Conservation (phyloP, 2,329 filamentous ascomycete species). For the Coniochaeta hoffmannii region DNA sequence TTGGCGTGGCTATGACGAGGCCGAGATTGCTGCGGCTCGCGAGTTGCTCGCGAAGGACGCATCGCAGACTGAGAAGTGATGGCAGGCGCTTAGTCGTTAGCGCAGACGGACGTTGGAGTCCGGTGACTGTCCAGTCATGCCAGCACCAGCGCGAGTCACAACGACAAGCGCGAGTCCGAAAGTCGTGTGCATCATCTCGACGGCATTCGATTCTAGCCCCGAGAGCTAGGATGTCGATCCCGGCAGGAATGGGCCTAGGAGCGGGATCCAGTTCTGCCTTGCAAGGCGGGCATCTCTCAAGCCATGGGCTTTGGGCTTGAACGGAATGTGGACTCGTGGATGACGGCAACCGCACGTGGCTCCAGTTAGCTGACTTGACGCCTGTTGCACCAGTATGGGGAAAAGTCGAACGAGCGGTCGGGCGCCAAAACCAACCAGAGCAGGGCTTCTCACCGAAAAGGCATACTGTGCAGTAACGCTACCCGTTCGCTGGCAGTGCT, state of each 20-base stretch:
- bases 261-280: constrained; percentile 19
- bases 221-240: not conserved
- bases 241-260: not conserved
- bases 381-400: constrained; percentile 11
- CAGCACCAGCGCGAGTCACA: constrained; percentile 12
- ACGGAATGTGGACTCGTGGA: constrained; percentile 17
- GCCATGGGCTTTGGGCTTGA: not conserved
- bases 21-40: constrained; percentile 64
- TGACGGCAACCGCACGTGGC: constrained; percentile 26
- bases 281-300: not conserved
- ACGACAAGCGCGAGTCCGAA: constrained; percentile 4
- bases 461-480: not conserved
- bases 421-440: not conserved
- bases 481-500: not conserved
- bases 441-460: not conserved
- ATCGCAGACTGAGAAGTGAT: constrained; percentile 35
- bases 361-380: constrained; percentile 20
- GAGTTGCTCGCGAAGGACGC: constrained; percentile 54
- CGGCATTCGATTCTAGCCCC: not conserved
- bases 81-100: not conserved
- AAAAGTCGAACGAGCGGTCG: not conserved
- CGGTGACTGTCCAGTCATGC: constrained; percentile 19
- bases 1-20: constrained; percentile 66
- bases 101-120: constrained; percentile 10
- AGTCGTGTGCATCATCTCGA: constrained; percentile 3